phyloP scores from a whole-genome alignment of 2,329 filamentous ascomycete genomes.

The Clonostachys solani region DNA sequence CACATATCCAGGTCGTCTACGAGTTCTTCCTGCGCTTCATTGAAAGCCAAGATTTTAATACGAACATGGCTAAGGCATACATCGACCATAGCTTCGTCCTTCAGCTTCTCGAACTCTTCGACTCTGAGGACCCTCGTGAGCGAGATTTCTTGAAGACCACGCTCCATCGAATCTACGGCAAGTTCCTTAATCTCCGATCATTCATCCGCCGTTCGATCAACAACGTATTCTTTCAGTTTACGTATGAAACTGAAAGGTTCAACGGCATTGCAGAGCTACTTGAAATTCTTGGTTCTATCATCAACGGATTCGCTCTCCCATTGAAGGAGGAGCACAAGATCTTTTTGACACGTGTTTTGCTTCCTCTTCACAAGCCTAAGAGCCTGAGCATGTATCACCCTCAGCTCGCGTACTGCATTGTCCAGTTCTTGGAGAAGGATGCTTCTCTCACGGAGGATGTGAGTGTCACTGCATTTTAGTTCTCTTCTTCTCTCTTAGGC shows the following conservation, averaged over 20 bases:
- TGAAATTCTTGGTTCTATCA: slow-evolving; percentile 96
- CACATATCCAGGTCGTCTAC: slow-evolving; percentile 98
- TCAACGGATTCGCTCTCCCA: slow-evolving; percentile 95
- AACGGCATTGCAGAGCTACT: slow-evolving; percentile 96
- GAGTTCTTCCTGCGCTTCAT: slow-evolving; percentile 99
- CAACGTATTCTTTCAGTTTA: slow-evolving; percentile 99
- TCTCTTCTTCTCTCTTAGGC: not conserved
- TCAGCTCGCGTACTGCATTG: slow-evolving; percentile 96
- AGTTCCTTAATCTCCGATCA: slow-evolving; percentile 95
- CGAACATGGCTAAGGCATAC: slow-evolving; percentile 97
- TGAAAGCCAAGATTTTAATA: slow-evolving; percentile 99
- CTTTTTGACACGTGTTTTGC: slow-evolving; percentile 87
- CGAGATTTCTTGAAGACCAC: slow-evolving; percentile 98
- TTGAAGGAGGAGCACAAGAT: slow-evolving; percentile 99
- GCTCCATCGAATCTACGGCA: slow-evolving; percentile 95
- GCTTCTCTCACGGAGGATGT: slow-evolving; percentile 95
- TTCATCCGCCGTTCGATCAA: slow-evolving; percentile 99
- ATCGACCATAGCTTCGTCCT: slow-evolving; percentile 98
- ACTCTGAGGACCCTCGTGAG: slow-evolving; percentile 95
- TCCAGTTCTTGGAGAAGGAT: slow-evolving; percentile 98
- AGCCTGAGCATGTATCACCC: slow-evolving; percentile 99
- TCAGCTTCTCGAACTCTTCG: slow-evolving; percentile 94
- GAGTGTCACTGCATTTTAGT: slow-evolving; percentile 18
- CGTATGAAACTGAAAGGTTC: slow-evolving; percentile 97
- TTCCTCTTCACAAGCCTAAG: slow-evolving; percentile 97